Conservation (phyloP, 2,329 filamentous ascomycete species). For the Nemania serpens region DNA sequence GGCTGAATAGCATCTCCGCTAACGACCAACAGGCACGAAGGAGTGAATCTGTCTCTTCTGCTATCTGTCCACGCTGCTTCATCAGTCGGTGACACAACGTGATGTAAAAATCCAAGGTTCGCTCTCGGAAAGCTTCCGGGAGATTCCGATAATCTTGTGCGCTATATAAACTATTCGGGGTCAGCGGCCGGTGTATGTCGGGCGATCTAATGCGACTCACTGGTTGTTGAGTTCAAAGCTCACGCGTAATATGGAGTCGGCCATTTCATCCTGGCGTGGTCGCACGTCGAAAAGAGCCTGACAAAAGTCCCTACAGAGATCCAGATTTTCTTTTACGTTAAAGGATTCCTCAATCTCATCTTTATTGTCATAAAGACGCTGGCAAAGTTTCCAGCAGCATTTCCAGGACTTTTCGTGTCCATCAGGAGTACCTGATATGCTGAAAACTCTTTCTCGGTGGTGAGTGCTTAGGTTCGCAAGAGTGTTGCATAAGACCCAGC, state of each 20-base stretch:
- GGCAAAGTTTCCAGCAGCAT: constrained; percentile 90
- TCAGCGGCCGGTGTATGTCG: constrained; percentile 1
- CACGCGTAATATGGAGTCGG: constrained; percentile 86
- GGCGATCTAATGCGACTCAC: constrained; percentile 46
- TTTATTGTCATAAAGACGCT: constrained; percentile 81
- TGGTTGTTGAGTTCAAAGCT: constrained; percentile 97
- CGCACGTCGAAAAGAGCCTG: constrained; percentile 88
- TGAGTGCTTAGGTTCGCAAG: constrained; percentile 82
- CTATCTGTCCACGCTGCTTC: constrained; percentile 83
- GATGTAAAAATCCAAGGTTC: constrained; percentile 92
- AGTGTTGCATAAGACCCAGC: constrained; percentile 93
- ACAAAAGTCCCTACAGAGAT: constrained; percentile 89
- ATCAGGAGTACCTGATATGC: constrained; percentile 72
- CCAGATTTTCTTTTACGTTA: constrained; percentile 75
- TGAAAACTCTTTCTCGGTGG: constrained; percentile 79
- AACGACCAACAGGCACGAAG: constrained; percentile 87
- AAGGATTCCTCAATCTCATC: constrained; percentile 70
- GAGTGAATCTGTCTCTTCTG: constrained; percentile 81
- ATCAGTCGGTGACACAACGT: constrained; percentile 94
- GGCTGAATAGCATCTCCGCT: constrained; percentile 89
- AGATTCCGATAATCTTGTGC: constrained; percentile 79
- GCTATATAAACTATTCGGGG: constrained; percentile 70
- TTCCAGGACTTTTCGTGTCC: constrained; percentile 90
- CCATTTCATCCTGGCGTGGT: constrained; percentile 73
- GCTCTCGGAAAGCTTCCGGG: constrained; percentile 84